Conservation (phyloP, 768 basidiomycete species). For the Dacryopinax primogenitus region DNA sequence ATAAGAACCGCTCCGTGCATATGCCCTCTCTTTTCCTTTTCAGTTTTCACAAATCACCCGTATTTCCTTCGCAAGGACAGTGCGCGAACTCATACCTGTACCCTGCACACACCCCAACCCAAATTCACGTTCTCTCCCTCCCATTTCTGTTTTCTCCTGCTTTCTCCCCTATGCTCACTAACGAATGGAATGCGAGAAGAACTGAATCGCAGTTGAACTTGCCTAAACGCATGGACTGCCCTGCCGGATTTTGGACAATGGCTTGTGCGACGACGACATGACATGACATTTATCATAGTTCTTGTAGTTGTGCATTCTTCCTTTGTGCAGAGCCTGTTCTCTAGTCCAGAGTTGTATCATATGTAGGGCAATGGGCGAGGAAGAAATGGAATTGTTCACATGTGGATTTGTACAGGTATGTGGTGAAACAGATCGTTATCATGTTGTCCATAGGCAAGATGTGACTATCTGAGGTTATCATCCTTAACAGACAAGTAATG, state of each 20-base stretch:
- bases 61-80: conserved; percentile 3
- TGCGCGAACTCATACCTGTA: conserved; percentile 7
- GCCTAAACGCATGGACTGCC: not conserved
- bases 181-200: not conserved
- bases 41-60: not conserved
- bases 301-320: conserved; percentile 5
- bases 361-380: not conserved
- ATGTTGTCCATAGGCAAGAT: too few species aligned
- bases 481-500: too few species aligned
- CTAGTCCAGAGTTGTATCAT: conserved; percentile 2
- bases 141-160: not conserved
- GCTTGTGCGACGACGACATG: not conserved
- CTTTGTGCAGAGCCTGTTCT: not conserved
- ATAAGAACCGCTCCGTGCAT: not conserved
- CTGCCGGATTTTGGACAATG: not conserved
- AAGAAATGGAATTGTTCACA: not conserved
- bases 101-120: not conserved
- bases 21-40: not conserved
- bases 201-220: too few species aligned
- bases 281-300: not conserved
- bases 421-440: too few species aligned
- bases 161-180: not conserved
- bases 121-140: not conserved
- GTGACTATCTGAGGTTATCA: too few species aligned
- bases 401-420: too few species aligned